phyloP scores from a whole-genome alignment of 257 asterid genomes.

The Forsythia viridissima region DNA sequence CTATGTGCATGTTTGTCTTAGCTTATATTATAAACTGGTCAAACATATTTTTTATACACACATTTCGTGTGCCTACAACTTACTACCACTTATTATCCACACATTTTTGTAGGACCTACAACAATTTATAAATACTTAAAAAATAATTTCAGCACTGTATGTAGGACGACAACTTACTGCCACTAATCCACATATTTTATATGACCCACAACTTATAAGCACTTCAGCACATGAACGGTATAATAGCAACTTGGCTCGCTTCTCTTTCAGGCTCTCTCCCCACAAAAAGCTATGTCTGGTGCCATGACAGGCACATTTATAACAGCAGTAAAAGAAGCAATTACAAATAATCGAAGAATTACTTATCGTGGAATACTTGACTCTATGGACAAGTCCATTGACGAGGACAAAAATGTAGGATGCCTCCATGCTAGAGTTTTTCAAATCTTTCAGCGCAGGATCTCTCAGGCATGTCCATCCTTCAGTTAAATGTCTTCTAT shows the following conservation, averaged over 20 bases:
- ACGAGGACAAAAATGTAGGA: slow-evolving; percentile 19
- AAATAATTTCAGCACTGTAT: too few species aligned
- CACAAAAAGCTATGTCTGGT: slow-evolving; percentile 46
- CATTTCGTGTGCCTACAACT: too few species aligned
- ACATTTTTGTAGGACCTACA: too few species aligned
- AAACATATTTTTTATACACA: too few species aligned
- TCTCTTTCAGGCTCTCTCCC: slow-evolving; percentile 50
- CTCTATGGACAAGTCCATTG: slow-evolving; percentile 27
- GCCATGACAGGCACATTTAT: slow-evolving; percentile 69
- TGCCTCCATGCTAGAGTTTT: slow-evolving; percentile 12
- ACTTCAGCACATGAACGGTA: not conserved
- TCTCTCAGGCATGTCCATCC: slow-evolving; percentile 37
- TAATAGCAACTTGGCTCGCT: slow-evolving; percentile 10
- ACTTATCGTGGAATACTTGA: slow-evolving; percentile 34
- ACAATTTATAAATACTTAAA: too few species aligned
- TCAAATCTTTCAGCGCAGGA: slow-evolving; percentile 29
- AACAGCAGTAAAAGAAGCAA: slow-evolving; percentile 27
- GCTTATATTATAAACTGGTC: too few species aligned
- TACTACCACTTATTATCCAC: too few species aligned
- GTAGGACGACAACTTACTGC: too few species aligned
- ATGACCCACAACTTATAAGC: too few species aligned
- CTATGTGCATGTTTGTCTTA: too few species aligned
- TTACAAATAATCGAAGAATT: slow-evolving; percentile 14
- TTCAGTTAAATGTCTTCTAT: not conserved
- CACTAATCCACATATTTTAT: too few species aligned